Percentiles rank a stretch among this genome's conserved stretches.
Evolutionary conservation across 139 green algal species (phyloP).

Genomic region (Eudorina sp.): DNA sequence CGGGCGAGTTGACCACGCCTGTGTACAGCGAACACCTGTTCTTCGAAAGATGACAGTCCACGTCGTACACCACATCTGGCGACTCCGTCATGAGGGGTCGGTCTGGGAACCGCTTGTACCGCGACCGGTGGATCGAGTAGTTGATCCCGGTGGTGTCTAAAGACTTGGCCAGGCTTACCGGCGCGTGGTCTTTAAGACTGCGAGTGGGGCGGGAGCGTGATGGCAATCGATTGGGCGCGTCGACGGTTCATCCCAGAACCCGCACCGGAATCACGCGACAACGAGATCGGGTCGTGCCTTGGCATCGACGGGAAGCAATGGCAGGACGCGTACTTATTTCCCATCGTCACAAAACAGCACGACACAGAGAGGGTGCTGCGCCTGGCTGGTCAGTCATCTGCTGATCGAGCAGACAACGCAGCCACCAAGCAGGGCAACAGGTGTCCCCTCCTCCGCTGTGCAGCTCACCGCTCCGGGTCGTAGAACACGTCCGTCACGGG

Average conservation of each 20-base stretch:
- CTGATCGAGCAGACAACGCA: too few relatives aligned
- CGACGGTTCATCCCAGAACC: too few relatives aligned
- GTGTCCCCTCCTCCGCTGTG: background rate
- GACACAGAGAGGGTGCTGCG: too few relatives aligned
- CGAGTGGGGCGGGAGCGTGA: too few relatives aligned
- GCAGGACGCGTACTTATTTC: too few relatives aligned
- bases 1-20: slow-evolving; percentile 14
- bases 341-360: too few relatives aligned
- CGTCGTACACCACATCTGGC: slow-evolving; percentile 51
- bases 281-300: too few relatives aligned
- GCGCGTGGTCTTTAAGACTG: slow-evolving; percentile 49
- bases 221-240: too few relatives aligned
- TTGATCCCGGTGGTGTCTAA: slow-evolving; percentile 44
- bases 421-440: too few relatives aligned
- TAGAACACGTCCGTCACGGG: slow-evolving; percentile 47
- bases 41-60: slow-evolving; percentile 40
- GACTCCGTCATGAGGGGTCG: slow-evolving; percentile 21
- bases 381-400: too few relatives aligned
- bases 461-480: slow-evolving; percentile 35
- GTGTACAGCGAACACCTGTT: slow-evolving; percentile 47
- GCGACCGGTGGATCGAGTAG: slow-evolving; percentile 55
- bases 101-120: slow-evolving; percentile 58
- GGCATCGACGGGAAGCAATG: too few relatives aligned
- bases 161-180: slow-evolving; percentile 15
- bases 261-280: too few relatives aligned